Evolutionary conservation across 345 rosid species (phyloP), one percentile per base, ranked within the genome.

Genomic region (Iberis pinnata): DNA sequence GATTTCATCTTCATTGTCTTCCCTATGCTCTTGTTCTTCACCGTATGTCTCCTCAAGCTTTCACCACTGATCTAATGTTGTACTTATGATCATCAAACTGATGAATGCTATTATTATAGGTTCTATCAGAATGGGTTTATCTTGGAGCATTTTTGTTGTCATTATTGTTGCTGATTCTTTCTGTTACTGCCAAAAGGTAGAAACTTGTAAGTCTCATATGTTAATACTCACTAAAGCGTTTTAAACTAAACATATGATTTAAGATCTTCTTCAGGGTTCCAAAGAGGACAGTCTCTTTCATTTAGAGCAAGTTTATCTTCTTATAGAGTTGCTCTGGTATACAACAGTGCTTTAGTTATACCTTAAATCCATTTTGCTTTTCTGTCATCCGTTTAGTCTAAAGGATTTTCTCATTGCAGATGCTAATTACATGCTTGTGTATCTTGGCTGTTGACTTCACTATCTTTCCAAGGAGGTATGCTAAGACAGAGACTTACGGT

Each of bases 381-480:
- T 40, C 22, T 36, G 12, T n/a, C 24, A 4, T 45, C 35, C 19
- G 7, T 47, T 32, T 60, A 70, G 38, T 37, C 47, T 61, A 8
- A 49, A 61, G 35, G 41, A 8, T 16, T 47, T 50, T 54, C 24
- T 46, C 45, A n/a, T 54, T 75, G 61, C 84, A 88, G 96, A 83
- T 88, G 89, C 29, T 84, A 15, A 54, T 79, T 14, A 81, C 98
- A 36, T 84, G 88, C 71, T 68, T 92, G 71, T 79, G 86, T 53
- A 92, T 92, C 62, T 80, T 92, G 74, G 96, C 88, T 55, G 98
- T 88, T 53, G 98, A 92, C 50, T 88, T 92, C 64, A 79, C 61
- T 67, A 77, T 88, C 70, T 92, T 75, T 73, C 96, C 98, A 1
- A 75, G 96, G 70, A 77, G 75, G 76, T 75, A 81, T 13, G 96